Evolutionary conservation across 345 rosid species (phyloP), one percentile per base, ranked within the genome.

Genomic region (Brassica rapa): DNA sequence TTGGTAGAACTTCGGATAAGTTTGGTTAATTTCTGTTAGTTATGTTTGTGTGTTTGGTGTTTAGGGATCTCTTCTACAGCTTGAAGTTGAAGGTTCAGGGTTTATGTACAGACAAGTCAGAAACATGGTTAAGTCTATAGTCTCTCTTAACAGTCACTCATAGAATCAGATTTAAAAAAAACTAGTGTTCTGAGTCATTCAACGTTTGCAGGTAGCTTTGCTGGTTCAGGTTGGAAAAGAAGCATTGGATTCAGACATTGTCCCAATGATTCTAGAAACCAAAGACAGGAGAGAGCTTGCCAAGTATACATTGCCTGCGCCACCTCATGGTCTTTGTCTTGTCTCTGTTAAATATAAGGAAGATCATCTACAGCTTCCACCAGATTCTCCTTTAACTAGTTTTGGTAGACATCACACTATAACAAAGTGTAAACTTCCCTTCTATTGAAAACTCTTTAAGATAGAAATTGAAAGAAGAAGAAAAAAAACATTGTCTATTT

Each of bases 21-120:
- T 25, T 25, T 25, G 27, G 27, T 25, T 25, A 25, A 25, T 25
- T 2, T 25, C 27, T 0, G 27, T 25, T 25, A 25, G 39, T 11
- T 33, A 4, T 32, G 8, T 1, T 46, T 49, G 49, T 35, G 19
- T 70, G 15, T 70, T 23, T 62, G 37, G 62, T 80, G 68, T 64
- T 41, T 74, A 92, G 97, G 97, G 97, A 59, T 72, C 94, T 84
- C 88, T 92, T 37, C 63, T 92, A 57, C 92, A 88, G 84, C 83
- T 92, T 30, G 93, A 95, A 83, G 97, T 95, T 64, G 97, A 91
- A 86, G 98, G 99, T 78, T 83, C 97, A 0, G 97, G 96, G 35
- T 90, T 94, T 84, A 73, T 94, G 84, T 94, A 94, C 69, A 79
- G 94, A 84, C 98, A 90, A 90, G 97, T 89, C 25, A 87, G 96